Percentiles rank a stretch among this genome's conserved stretches.
phyloP scores from a whole-genome alignment of 108 stramenopile species.

The Cyclostephanos invisitatus region DNA sequence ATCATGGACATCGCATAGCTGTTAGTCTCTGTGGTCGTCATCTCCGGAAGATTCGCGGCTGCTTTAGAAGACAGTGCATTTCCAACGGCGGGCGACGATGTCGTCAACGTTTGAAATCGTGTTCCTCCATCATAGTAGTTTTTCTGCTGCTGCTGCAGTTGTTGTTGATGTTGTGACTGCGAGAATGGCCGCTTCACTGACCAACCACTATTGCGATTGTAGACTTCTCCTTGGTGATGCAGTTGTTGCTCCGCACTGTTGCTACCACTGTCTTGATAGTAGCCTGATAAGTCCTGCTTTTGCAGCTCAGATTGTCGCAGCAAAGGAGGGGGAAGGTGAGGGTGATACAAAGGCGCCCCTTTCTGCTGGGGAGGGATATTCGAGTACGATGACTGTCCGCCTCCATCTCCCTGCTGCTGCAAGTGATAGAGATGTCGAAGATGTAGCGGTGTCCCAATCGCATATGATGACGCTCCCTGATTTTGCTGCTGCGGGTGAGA shows the following conservation, averaged over 20 bases:
- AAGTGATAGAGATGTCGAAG: constrained; percentile 3
- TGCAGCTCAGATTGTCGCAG: constrained; percentile 9
- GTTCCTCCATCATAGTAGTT: not conserved
- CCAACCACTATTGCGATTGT: not conserved
- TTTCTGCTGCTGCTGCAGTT: constrained; percentile 6
- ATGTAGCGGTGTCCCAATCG: not conserved
- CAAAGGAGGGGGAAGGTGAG: constrained; percentile 7
- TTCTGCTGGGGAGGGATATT: not conserved
- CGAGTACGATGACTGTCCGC: not conserved
- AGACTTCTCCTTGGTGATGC: not conserved
- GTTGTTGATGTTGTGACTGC: not conserved
- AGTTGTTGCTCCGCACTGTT: constrained; percentile 13
- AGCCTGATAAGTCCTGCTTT: not conserved
- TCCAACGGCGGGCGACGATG: not conserved
- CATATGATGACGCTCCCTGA: constrained; percentile 11
- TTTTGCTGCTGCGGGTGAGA: constrained; percentile 20
- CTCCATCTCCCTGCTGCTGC: constrained; percentile 3
- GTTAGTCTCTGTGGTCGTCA: constrained; percentile 2
- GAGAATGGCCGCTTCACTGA: not conserved
- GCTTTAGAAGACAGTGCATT: not conserved
- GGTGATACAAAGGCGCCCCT: not conserved
- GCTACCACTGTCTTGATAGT: constrained; percentile 9
- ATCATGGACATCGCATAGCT: not conserved
- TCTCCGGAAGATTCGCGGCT: not conserved
- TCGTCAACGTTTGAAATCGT: not conserved